Conservation (phyloP, 208 protist species). For the Wallacemonas sp. region DNA sequence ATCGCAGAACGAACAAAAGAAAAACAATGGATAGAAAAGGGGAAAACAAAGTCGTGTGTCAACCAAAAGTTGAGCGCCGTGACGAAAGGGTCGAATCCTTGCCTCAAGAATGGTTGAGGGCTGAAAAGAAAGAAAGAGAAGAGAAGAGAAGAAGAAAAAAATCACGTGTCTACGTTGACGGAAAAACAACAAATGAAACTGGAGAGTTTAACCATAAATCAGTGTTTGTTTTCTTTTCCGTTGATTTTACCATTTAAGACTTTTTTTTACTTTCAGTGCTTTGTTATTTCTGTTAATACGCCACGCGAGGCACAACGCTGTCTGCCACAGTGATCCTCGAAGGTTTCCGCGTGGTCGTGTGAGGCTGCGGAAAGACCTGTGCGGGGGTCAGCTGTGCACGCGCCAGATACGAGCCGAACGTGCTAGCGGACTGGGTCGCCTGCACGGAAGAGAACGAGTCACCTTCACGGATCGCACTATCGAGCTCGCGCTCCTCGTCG, state of each 20-base stretch:
- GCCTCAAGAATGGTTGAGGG: too few species aligned
- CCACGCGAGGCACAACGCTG: not conserved
- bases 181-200: too few species aligned
- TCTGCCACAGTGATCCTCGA: not conserved
- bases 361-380: constrained; percentile 1
- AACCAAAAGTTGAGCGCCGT: too few species aligned
- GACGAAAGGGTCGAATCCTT: too few species aligned
- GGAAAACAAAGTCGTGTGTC: not conserved
- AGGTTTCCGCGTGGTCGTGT: not conserved
- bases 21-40: not conserved
- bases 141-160: too few species aligned
- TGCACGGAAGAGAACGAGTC: not conserved
- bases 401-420: not conserved
- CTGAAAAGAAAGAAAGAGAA: too few species aligned
- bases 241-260: not conserved
- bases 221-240: not conserved
- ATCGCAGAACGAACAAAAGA: not conserved
- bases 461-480: not conserved
- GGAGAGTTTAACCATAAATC: too few species aligned
- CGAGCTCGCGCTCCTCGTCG: not conserved
- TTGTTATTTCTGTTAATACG: not conserved
- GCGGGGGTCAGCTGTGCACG: not conserved
- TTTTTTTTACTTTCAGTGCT: not conserved
- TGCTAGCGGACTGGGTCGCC: not conserved
- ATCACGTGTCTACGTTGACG: too few species aligned